Conservation (phyloP, 805 yeast genomes). For the Wickerhamiella domercqiae region DNA sequence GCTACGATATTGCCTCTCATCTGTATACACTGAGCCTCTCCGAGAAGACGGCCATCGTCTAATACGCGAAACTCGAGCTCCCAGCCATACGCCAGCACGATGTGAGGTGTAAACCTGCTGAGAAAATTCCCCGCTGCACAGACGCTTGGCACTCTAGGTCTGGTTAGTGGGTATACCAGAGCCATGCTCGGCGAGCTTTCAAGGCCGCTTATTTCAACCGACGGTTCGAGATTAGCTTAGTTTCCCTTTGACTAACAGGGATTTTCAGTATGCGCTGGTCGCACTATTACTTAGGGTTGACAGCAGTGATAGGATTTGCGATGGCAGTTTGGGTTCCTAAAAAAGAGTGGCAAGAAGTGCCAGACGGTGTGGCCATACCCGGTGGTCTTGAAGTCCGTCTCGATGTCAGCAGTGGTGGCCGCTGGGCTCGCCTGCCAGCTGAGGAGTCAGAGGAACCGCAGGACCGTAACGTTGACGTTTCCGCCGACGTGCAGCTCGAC, state of each 20-base stretch:
- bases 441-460: not conserved
- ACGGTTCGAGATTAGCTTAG: too few species aligned
- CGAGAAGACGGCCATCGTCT: not conserved
- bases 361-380: conserved; percentile 63
- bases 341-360: conserved; percentile 51
- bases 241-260: too few species aligned
- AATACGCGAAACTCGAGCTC: not conserved
- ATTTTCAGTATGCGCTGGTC: too few species aligned
- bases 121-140: not conserved
- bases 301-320: conserved; percentile 3
- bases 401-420: conserved; percentile 53
- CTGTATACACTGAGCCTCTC: not conserved
- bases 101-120: not conserved
- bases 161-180: not conserved
- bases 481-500: not conserved
- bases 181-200: too few species aligned
- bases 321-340: conserved; percentile 38
- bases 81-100: not conserved
- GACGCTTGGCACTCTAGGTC: not conserved
- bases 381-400: conserved; percentile 64
- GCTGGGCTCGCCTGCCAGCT: conserved; percentile 48
- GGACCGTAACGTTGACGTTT: not conserved
- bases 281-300: too few species aligned
- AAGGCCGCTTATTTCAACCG: too few species aligned
- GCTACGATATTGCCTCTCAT: not conserved